Evolutionary conservation across 495 filamentous ascomycete species (phyloP), one percentile per base, ranked within the genome.

Genomic region (Bryoglossum gracile): DNA sequence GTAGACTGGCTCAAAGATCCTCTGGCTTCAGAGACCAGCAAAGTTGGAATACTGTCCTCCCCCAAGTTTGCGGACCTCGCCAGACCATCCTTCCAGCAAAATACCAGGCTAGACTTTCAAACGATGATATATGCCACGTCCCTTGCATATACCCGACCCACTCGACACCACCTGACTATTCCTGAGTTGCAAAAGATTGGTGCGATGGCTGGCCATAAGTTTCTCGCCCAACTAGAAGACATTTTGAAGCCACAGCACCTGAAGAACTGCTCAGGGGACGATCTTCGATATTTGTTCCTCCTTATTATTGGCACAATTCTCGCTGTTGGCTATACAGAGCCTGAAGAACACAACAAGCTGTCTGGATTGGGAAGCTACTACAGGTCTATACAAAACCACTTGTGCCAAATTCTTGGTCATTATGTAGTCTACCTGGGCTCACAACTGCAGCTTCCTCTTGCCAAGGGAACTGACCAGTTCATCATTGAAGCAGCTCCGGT

Each of bases 351-450:
- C 2, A 28, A 17, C 18, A 24, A 2, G n/a, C 6, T 21, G 17
- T 22, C n/a, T 3, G 18, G 25, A 5, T 3, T 14, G 16, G 8
- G 22, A 6, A 22, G 9, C 11, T 23, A 49, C 16, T 30, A 24
- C 8, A 26, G 32, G 17, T 50, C 58, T 25, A 68, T 60, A 51
- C 59, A 62, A 48, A 61, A 61, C 36, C 60, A 62, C 33, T 47
- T 68, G 26, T 58, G 61, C 33, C 64, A 65, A 48, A 68, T 62
- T 50, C 53, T 68, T 21, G 64, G 59, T 1, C 64, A 65, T 25
- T 58, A 68, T 40, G 40, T 67, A 21, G 55, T 65, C 6, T 67
- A 55, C 25, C 42, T 68, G 3, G 64, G 61, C 0, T 60, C 57
- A 0, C 55, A 58, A 35, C 37, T 68, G 3, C 60, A 60, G 2